These are phyloP conservation scores for Mrakia blollopis DNA, from an alignment of 768 basidiomycete species.

Conservation along the genomic window DNA sequence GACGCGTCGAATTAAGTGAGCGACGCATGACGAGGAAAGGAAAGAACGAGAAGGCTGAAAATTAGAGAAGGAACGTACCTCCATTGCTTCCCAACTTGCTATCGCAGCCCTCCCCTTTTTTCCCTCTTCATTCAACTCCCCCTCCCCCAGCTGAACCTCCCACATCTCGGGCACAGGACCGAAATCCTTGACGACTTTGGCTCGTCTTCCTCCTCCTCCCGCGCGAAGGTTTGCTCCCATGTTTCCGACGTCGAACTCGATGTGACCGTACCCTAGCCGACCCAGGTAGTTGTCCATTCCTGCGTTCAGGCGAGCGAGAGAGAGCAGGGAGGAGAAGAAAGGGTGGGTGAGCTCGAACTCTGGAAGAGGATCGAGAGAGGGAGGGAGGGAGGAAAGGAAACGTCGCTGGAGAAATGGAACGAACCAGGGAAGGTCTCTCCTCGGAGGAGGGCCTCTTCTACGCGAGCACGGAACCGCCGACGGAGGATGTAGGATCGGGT, in stretches of 20 bases:
- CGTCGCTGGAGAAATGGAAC: too few species aligned
- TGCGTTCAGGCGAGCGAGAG: too few species aligned
- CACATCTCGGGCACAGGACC: slow-evolving; percentile 15
- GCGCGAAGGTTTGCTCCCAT: not conserved
- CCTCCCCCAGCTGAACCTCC: slow-evolving; percentile 6
- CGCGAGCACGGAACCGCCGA: slow-evolving; percentile 35
- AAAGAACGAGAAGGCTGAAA: not conserved
- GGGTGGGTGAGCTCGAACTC: too few species aligned
- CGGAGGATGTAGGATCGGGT: slow-evolving; percentile 36
- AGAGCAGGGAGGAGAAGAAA: too few species aligned
- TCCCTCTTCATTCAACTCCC: not conserved
- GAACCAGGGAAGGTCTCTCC: slow-evolving; percentile 13
- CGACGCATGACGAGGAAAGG: not conserved
- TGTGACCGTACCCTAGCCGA: not conserved
- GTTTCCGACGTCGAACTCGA: not conserved
- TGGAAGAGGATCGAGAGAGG: too few species aligned
- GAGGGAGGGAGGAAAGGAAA: too few species aligned
- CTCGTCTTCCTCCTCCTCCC: not conserved
- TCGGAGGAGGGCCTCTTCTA: slow-evolving; percentile 26
- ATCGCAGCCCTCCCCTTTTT: too few species aligned
- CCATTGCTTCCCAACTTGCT: not conserved
- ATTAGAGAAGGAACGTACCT: not conserved
- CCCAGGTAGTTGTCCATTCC: slow-evolving; percentile 15
- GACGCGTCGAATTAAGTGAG: not conserved
- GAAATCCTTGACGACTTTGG: not conserved